Evolutionary conservation across 2,329 filamentous ascomycete species (phyloP), one percentile per base, ranked within the genome.

Genomic region (Fusarium nurragi): DNA sequence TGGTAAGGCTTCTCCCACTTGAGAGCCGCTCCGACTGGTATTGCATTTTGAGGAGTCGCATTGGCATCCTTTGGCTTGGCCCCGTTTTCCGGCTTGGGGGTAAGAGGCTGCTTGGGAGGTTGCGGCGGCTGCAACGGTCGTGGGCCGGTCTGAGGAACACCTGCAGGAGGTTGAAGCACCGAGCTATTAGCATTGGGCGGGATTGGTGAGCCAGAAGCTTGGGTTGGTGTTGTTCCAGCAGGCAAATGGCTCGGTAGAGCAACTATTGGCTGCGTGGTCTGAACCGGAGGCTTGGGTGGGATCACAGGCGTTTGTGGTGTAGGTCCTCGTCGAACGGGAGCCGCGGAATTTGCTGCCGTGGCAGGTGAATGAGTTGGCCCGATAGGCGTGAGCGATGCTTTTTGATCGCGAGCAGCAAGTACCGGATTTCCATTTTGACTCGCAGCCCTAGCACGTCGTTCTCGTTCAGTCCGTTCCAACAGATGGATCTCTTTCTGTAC

Each of bases 401-500:
- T 76, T 39, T 64, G 46, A 37, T 79, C 77, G 39, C 75, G 71
- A 28, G 77, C 73, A 37, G 76, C 71, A 30, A 76, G 67, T 12
- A 65, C 64, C 4, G 77, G 70, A n/a, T 74, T 68, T 19, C 70
- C 71, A 23, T 72, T 75, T 51, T 78, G 76, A 26, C 71, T 77
- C 18, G 76, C 77, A 5, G 74, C 74, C 53, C 73, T 76, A 10
- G 76, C 77, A 21, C 77, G 71, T 39, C 77, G 68, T 56, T 79
- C 76, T 53, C 72, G 72, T 64, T 78, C 77, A 19, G 67, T 75
- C 49, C 83, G 82, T 74, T 94, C 87, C 45, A 95, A 83, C 56
- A 88, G 83, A 36, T 82, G 79, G 47, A 96, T 86, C 66, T 97
- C 90, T 57, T 81, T 82, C 75, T 88, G 85, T 39, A 94, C 78